Evolutionary conservation across 495 filamentous ascomycete genomes (phyloP).

Genomic region (Trichoderma reesei): DNA sequence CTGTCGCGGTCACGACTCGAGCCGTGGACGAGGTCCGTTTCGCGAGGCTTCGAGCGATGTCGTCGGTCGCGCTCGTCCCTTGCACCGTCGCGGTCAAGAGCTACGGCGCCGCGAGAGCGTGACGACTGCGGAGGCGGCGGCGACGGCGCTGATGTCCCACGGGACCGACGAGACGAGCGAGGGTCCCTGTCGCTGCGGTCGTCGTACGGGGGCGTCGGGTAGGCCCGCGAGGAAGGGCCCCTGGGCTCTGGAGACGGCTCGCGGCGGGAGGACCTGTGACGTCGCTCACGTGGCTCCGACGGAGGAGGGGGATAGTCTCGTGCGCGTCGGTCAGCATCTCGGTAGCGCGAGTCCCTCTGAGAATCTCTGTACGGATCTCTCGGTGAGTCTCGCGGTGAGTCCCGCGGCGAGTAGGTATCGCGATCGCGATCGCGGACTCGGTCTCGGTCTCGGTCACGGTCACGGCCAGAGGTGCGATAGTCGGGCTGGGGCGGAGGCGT

Average conservation of each 20-base stretch:
- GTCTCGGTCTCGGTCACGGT: not conserved
- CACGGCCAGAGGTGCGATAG: not conserved
- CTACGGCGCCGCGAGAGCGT: not conserved
- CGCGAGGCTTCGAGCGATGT: not conserved
- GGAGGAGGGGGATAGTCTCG: not conserved
- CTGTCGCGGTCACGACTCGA: not conserved
- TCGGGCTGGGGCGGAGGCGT: not conserved
- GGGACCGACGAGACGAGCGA: not conserved
- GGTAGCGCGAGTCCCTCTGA: not conserved
- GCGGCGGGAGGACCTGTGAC: not conserved
- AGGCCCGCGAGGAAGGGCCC: not conserved
- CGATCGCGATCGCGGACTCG: not conserved
- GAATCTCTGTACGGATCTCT: not conserved
- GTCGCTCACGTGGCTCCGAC: not conserved
- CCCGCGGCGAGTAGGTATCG: not conserved
- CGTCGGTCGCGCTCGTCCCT: not conserved
- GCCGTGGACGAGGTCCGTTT: not conserved
- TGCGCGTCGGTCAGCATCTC: conserved; percentile 5
- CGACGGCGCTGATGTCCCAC: not conserved
- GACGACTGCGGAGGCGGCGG: not conserved
- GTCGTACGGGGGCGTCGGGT: not conserved
- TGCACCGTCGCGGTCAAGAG: not conserved
- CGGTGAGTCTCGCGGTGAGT: not conserved
- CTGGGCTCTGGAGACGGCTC: not conserved
- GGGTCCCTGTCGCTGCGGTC: not conserved